Percentiles rank a stretch among this genome's conserved stretches.
Evolutionary conservation across 257 asterid genomes (phyloP).

Genomic region (Petunia secreta): DNA sequence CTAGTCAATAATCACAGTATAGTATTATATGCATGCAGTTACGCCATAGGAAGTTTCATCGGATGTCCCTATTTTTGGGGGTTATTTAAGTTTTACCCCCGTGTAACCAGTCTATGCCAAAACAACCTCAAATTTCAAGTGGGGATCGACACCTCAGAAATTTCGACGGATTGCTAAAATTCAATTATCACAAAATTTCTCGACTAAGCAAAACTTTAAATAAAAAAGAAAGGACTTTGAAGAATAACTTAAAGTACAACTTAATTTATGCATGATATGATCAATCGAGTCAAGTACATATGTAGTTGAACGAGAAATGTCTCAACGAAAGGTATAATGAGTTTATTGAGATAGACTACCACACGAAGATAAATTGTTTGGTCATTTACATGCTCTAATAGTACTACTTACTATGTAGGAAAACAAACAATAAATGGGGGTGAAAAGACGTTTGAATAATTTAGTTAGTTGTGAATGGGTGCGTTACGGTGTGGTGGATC

Average conservation of each 20-base stretch:
- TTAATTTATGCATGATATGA: neutral
- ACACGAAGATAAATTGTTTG: neutral
- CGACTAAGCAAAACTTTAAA: neutral
- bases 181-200: no score
- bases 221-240: neutral
- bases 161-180: no score
- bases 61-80: no score
- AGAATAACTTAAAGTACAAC: neutral
- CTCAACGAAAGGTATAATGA: neutral
- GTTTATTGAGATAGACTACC: neutral
- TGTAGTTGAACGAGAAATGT: neutral
- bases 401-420: neutral
- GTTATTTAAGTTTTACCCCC: no score
- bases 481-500: constrained; percentile 48
- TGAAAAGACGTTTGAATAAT: neutral
- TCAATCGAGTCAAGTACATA: neutral
- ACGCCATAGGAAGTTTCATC: no score
- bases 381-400: neutral
- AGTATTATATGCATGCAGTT: no score
- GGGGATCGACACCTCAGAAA: no score
- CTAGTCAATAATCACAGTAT: no score
- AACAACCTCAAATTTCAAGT: no score
- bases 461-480: constrained; percentile 44
- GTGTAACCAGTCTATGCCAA: no score
- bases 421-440: neutral